Evolutionary conservation across 176 grass and related monocot genomes (phyloP), one percentile per base, ranked within the genome.

Genomic region (Cocos nucifera): DNA sequence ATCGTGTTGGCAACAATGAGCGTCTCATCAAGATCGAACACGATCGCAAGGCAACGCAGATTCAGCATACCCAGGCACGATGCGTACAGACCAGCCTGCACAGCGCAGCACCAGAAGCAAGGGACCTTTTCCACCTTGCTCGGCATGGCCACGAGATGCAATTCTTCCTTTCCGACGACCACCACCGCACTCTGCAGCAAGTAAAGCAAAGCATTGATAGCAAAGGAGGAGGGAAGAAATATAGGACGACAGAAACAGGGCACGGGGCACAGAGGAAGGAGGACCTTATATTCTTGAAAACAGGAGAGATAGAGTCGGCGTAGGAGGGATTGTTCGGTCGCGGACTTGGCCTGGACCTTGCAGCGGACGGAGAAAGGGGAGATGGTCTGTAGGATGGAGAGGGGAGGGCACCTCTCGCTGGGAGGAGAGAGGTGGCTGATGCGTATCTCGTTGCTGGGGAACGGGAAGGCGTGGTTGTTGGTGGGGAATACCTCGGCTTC

Each of bases 1-100:
- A 92, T 92, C 15, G 94, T 98, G 71, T 98, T 98, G 17, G 94
- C 94, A n/a, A 98, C 88, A 22, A 98, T 92, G 48, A 98, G 87
- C 28, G 88, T 98, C 50, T 98, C 94, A 22, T 98, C 94, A 19
- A 98, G 87, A 67, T 98, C 94, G 60, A 98, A 98, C 35, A 98
- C 94, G 23, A 98, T 98, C 32, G 88, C 82, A 21, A 98, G 87
- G 61, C 88, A 89, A 1, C 88, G 81, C 56, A 71, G 62, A 73
- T 89, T 98, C 61, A 98, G 94, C 94, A 98, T 92, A 24, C 70
- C 71, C 17, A 98, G 63, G 1, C 87, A 86, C 1, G 94, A 69
- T 4, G 67, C 67, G 53, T 98, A 98, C 26, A 92, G 79, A 3
- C 84, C 87, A 10, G 74, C 28, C 15, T 78, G 84, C 19, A 82